phyloP scores from a whole-genome alignment of 1,284 basidiomycete genomes.

The Prillingera fragicola region DNA sequence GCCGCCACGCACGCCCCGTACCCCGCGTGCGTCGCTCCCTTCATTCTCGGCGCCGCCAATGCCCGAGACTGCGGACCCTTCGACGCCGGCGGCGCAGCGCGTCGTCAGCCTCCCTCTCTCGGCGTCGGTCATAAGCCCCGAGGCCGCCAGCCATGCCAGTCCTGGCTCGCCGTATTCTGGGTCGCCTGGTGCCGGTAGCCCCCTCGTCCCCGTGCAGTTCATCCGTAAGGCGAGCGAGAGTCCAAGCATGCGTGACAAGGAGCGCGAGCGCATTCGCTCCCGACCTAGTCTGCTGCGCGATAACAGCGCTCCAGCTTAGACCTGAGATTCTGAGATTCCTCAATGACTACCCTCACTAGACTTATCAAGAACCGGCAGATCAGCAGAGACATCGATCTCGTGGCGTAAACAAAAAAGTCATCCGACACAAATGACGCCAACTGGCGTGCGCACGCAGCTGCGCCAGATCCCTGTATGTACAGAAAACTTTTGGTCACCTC shows the following conservation, averaged over 20 bases:
- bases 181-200: slow-evolving; percentile 11
- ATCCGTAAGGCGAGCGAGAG: slow-evolving; percentile 41
- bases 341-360: too few species aligned
- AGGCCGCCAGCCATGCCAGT: too few species aligned
- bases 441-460: too few species aligned
- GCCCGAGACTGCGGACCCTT: background rate
- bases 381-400: too few species aligned
- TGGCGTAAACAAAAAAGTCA: too few species aligned
- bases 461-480: too few species aligned
- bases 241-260: slow-evolving; percentile 32
- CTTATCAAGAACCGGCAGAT: too few species aligned
- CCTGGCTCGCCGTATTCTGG: too few species aligned
- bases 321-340: background rate
- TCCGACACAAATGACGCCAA: too few species aligned
- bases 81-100: background rate
- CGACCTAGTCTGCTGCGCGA: background rate
- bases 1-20: slow-evolving; percentile 7
- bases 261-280: slow-evolving; percentile 25
- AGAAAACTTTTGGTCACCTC: too few species aligned
- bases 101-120: background rate
- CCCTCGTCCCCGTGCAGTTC: slow-evolving; percentile 36
- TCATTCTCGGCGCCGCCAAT: background rate
- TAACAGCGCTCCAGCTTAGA: too few species aligned
- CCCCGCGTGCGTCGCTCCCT: slow-evolving; percentile 3
- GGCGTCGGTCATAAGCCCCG: too few species aligned